Base-by-base conservation (phyloP, 73 alveolate species). In the Paramecium caudatum region DNA sequence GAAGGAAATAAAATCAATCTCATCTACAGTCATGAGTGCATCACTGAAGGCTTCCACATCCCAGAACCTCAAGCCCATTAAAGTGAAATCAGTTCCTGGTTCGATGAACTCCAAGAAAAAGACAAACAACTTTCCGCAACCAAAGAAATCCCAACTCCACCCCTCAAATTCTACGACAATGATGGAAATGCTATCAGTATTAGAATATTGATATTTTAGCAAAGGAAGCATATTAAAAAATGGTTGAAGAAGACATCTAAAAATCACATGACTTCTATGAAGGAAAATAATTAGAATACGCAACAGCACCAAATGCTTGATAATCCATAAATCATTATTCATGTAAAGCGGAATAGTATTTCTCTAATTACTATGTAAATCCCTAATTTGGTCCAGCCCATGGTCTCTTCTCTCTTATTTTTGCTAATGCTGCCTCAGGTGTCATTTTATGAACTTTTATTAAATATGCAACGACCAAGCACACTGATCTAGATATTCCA, bases 401-500 rank as follows among this genome's bases (percentile, higher is more conserved):
- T 10, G 80, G 45, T 55, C 80, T 55, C 10, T 37, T 55, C 17
- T 55, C 1, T 1, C 23, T 55, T 10, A 55, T 55, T 55, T 23
- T 19, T 55, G 21, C n/a, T 55, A 55, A 55, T 12, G 80, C 80
- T 23, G 23, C 80, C 80, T 23, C 23, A 2, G 80, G 80, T 7
- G 23, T 55, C 98, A 95, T 94, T 78, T 91, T 92, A 63, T 92
- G 82, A 30, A 87, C 91, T 91, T 95, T 90, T 90, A 97, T 95
- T 83, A 97, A 55, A 88, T 95, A 97, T 1, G 99, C 98, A 68
- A 94, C 91, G 2, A 95, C 96, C 88, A 96, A 91, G 3, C 98
- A 90, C 8, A 98, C 95, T 47, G 97, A 91, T 65, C 99, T 78
- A 0, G 99, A 97, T n/a, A 95, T 93, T 15, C 99, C 99, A 23